Evolutionary conservation across 352 stramenopile genomes (phyloP).

Genomic region (Globisporangium takayamanum): DNA sequence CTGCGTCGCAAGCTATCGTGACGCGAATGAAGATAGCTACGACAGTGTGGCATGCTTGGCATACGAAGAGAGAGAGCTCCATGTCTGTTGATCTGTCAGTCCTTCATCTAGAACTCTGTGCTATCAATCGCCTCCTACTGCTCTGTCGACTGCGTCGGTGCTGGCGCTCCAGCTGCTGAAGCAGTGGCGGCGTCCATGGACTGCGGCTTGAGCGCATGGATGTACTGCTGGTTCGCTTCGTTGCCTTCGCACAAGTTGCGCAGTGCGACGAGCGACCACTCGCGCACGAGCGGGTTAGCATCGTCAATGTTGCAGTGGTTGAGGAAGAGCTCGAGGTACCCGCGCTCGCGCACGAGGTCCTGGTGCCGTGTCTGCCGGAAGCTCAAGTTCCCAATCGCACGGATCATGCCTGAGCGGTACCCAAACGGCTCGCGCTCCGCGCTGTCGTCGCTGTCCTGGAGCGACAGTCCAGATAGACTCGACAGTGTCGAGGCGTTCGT

Average conservation of each 20-base stretch:
- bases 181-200: slow-evolving; percentile 15
- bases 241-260: slow-evolving; percentile 87
- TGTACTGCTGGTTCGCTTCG: slow-evolving; percentile 62
- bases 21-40: background rate
- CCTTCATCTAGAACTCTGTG: background rate
- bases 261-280: slow-evolving; percentile 86
- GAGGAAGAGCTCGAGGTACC: slow-evolving; percentile 75
- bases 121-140: background rate
- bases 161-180: background rate
- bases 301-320: slow-evolving; percentile 90
- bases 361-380: slow-evolving; percentile 64
- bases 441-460: background rate
- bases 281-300: slow-evolving; percentile 79
- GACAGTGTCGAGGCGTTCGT: slow-evolving; percentile 14
- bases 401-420: slow-evolving; percentile 74
- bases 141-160: background rate
- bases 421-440: slow-evolving; percentile 37
- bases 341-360: slow-evolving; percentile 68
- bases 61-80: background rate
- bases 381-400: slow-evolving; percentile 76
- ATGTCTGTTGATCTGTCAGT: too few relatives aligned
- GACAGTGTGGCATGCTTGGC: background rate
- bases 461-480: too few relatives aligned
- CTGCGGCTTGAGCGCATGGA: slow-evolving; percentile 59
- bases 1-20: background rate